Base-by-base conservation (phyloP, 208 protist genomes). In the Strigomonas oncopelti region DNA sequence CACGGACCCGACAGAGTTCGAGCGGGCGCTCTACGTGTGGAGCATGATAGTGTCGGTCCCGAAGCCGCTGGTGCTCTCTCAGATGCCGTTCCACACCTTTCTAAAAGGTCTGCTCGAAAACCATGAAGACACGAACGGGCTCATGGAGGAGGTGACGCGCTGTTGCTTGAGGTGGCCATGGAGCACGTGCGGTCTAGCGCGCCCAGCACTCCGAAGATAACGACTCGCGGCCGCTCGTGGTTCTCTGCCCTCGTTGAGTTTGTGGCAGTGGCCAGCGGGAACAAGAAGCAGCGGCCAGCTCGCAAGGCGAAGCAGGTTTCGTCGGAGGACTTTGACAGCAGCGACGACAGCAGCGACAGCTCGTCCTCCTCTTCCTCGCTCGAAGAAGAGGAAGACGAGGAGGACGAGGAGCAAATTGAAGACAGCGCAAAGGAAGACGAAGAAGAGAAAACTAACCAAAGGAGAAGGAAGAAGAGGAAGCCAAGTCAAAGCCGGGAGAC, bases 81-180 rank as follows among this genome's bases (percentile, higher is more conserved):
- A 89, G 66, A 93, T 93, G 86, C 74, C 77, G 27, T 93, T 96
- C 61, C 62, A 54, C 22, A 67, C 83, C 9, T 96, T 96, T 76
- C 24, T 92, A 11, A 88, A 84, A 54, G 83, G 81, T 11, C 56
- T 96, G 28, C 25, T 77, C 14, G 74, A 79, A 46, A 76, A 90
- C 45, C 80, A 90, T 22, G 72, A 89, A 63, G 72, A 75, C 48
- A 74, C 63, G 11, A 93, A 95, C 64, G 84, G 84, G 0, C 74
- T 95, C 25, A 95, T 95, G 83, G 85, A 92, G 64, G 90, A 95
- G 68, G 67, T 93, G 65, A 80, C 75, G 13, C 66, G 54, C 28
- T 83, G 81, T 31, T 93, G 55, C 52, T 93, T 3, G 80, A 86
- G 14, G 75, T 91, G 20, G 65, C 61, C 4, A 77, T 92, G 25